Conservation (phyloP, 495 filamentous ascomycete species). For the Ramalina intermedia region DNA sequence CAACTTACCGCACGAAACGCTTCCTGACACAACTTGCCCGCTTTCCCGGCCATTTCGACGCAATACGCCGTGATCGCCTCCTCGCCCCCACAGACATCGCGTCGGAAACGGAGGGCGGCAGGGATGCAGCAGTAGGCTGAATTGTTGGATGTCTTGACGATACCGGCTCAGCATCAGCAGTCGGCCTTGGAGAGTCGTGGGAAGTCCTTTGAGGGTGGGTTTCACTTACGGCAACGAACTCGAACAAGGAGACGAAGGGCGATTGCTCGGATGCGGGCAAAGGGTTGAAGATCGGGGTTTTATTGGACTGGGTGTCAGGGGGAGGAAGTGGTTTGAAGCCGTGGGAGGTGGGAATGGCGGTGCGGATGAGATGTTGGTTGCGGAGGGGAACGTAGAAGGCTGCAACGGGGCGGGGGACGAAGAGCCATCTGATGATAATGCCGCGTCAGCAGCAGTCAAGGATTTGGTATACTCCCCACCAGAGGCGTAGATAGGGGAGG, state of each 20-base stretch:
- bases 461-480: not conserved
- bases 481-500: not conserved
- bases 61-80: constrained; percentile 46
- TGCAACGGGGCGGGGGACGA: constrained; percentile 65
- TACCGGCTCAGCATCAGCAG: too few species aligned
- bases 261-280: constrained; percentile 32
- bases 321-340: constrained; percentile 31
- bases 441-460: too few species aligned
- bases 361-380: constrained; percentile 61
- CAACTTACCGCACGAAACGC: constrained; percentile 46
- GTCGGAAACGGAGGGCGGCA: constrained; percentile 53
- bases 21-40: constrained; percentile 38
- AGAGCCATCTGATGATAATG: constrained; percentile 50
- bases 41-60: constrained; percentile 40
- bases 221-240: constrained; percentile 44
- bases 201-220: too few species aligned
- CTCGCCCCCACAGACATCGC: constrained; percentile 61
- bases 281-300: constrained; percentile 30
- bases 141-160: constrained; percentile 44
- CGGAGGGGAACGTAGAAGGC: constrained; percentile 61
- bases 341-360: constrained; percentile 57
- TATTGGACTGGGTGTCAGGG: not conserved
- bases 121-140: constrained; percentile 55
- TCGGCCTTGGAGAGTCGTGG: too few species aligned
- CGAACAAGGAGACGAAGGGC: constrained; percentile 54